phyloP scores from a whole-genome alignment of 108 stramenopile species.

The Pseudonitzschia pungens region DNA sequence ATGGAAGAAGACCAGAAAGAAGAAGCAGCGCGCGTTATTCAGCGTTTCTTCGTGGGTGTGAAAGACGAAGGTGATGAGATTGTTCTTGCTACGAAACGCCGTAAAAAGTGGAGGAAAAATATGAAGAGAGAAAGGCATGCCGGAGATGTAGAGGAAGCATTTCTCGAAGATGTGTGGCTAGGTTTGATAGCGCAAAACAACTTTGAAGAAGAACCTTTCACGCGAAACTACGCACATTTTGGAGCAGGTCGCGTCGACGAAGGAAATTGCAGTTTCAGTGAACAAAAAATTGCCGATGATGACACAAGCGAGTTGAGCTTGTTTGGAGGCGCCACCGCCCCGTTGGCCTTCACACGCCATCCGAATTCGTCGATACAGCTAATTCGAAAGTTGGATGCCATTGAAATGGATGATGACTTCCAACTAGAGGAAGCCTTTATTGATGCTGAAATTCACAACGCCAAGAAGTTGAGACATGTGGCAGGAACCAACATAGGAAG shows the following conservation, averaged over 20 bases:
- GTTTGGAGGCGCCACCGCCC: constrained; percentile 6
- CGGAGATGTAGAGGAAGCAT: constrained; percentile 41
- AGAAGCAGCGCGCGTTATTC: constrained; percentile 59
- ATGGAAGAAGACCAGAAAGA: constrained; percentile 23
- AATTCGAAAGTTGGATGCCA: constrained; percentile 19
- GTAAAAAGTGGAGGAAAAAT: constrained; percentile 45
- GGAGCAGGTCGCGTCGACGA: background rate
- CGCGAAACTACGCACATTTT: constrained; percentile 6
- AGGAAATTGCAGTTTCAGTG: background rate
- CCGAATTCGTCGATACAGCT: constrained; percentile 12
- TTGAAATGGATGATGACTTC: constrained; percentile 50
- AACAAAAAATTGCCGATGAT: constrained; percentile 15
- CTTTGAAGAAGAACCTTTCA: constrained; percentile 6
- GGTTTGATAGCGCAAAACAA: constrained; percentile 14
- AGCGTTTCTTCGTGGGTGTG: constrained; percentile 70
- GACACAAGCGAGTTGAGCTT: constrained; percentile 21
- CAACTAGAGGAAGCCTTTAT: constrained; percentile 58
- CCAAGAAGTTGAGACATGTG: constrained; percentile 13
- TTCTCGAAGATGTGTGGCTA: constrained; percentile 53
- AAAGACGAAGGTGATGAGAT: constrained; percentile 67
- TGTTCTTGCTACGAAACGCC: constrained; percentile 48
- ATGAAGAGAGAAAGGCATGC: constrained; percentile 30
- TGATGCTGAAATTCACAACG: constrained; percentile 48
- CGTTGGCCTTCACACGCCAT: constrained; percentile 4
- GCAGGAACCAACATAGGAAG: background rate